A percentile compares a stretch with the other conserved stretches of the same genome.
Evolutionary conservation across 192 early-diverging fungal species (phyloP).

Genomic region (Spizellomyces sp.): DNA sequence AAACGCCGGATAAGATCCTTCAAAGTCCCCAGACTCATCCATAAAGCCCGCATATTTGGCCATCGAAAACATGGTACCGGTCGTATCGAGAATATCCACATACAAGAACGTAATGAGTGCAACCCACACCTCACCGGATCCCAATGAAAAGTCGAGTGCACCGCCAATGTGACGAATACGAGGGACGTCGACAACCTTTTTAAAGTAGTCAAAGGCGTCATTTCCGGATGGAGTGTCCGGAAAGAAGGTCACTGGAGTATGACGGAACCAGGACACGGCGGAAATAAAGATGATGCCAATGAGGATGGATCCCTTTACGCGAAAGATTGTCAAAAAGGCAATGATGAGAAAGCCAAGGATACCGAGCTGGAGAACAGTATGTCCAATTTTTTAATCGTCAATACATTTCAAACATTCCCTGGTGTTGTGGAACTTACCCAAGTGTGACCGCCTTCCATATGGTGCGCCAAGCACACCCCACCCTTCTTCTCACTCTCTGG

Average conservation of each 20-base stretch:
- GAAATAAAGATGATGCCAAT: conserved; percentile 72
- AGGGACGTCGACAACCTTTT: conserved; percentile 36
- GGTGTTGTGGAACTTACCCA: conserved; percentile 63
- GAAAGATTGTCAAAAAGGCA: conserved; percentile 61
- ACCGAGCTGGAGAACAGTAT: too few species aligned
- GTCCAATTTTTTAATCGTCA: too few species aligned
- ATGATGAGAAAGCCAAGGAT: conserved; percentile 75
- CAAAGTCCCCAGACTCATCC: conserved; percentile 78
- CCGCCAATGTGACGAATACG: conserved; percentile 46
- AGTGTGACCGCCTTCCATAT: conserved; percentile 55
- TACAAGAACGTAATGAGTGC: conserved; percentile 84
- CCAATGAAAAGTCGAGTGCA: conserved; percentile 64
- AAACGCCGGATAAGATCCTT: conserved; percentile 74
- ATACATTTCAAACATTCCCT: too few species aligned
- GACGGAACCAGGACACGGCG: conserved; percentile 73
- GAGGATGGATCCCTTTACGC: conserved; percentile 71
- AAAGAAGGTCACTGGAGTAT: conserved; percentile 72
- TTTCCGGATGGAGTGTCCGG: conserved; percentile 66
- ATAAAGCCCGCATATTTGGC: conserved; percentile 78
- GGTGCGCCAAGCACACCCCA: conserved; percentile 43
- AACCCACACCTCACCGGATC: conserved; percentile 69
- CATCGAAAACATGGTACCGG: conserved; percentile 85
- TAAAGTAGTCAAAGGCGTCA: conserved; percentile 61
- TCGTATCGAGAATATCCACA: conserved; percentile 86
- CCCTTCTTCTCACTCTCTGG: conserved; percentile 52